These are phyloP conservation scores for Umbelopsis sp. DNA, from an alignment of 371 early-diverging fungal species.

Conservation along the genomic window DNA sequence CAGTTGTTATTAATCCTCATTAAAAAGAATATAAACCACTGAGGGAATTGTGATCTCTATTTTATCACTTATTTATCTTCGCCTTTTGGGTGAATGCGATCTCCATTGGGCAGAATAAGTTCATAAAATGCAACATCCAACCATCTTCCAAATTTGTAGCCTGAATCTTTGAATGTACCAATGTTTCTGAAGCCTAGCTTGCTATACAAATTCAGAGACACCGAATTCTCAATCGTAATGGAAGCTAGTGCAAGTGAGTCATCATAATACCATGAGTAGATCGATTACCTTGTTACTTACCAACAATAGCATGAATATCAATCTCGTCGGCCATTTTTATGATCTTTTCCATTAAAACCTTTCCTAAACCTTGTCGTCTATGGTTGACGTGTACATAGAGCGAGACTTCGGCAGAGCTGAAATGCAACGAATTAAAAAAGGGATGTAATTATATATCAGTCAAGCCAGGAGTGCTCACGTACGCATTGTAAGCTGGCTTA, in stretches of 20 bases:
- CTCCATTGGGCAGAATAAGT: slow-evolving; percentile 21
- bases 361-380: slow-evolving; percentile 48
- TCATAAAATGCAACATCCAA: slow-evolving; percentile 47
- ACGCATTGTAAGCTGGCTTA: slow-evolving; percentile 46
- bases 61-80: background rate
- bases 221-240: slow-evolving; percentile 48
- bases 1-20: no score
- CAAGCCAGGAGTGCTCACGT: slow-evolving; percentile 14
- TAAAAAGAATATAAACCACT: no score
- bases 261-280: background rate
- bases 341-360: slow-evolving; percentile 36
- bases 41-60: background rate
- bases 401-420: slow-evolving; percentile 48
- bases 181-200: slow-evolving; percentile 37
- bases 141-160: slow-evolving; percentile 51
- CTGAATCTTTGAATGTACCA: slow-evolving; percentile 40
- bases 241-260: slow-evolving; percentile 27
- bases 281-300: slow-evolving; percentile 21
- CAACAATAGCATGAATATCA: slow-evolving; percentile 38
- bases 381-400: slow-evolving; percentile 45
- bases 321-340: slow-evolving; percentile 37
- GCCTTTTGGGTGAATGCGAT: background rate
- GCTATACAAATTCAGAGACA: slow-evolving; percentile 38
- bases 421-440: background rate
- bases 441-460: background rate